These are phyloP conservation scores for Platismatia glauca DNA, from an alignment of 495 filamentous ascomycete species.

Conservation along the genomic window DNA sequence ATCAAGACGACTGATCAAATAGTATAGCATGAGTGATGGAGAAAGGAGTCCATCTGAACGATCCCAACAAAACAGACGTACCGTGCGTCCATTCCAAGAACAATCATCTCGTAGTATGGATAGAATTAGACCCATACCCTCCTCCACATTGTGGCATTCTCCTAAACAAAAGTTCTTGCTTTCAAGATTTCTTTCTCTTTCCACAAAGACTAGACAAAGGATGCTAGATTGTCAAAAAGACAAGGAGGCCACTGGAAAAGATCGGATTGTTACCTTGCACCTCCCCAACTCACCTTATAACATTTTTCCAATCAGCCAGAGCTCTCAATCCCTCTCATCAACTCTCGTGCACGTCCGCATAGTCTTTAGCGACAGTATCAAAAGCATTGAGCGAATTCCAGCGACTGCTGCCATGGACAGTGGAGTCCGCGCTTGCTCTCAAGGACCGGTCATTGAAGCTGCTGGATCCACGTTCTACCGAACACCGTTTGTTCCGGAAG, in stretches of 20 bases:
- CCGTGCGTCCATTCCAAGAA: too few relatives aligned
- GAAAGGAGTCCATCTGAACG: too few relatives aligned
- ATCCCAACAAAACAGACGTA: too few relatives aligned
- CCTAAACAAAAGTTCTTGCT: not conserved
- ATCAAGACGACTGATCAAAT: too few relatives aligned
- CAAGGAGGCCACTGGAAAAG: not conserved
- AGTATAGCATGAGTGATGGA: too few relatives aligned
- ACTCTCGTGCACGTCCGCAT: not conserved
- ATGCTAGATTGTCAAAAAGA: not conserved
- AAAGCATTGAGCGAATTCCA: not conserved
- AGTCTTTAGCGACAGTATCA: not conserved
- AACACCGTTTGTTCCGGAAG: not conserved
- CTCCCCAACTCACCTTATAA: not conserved
- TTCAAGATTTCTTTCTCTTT: not conserved
- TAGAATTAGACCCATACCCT: not conserved
- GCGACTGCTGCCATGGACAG: not conserved
- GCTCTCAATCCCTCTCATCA: not conserved
- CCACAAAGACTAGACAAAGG: not conserved
- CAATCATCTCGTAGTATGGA: not conserved
- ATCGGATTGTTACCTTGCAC: not conserved
- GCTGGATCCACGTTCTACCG: not conserved
- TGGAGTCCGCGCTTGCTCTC: not conserved
- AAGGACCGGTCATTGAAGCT: not conserved
- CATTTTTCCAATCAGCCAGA: not conserved
- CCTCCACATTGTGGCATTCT: not conserved